These are phyloP conservation scores for Calonectria naviculata DNA, from an alignment of 2,329 filamentous ascomycete genomes.

Conservation along the genomic window DNA sequence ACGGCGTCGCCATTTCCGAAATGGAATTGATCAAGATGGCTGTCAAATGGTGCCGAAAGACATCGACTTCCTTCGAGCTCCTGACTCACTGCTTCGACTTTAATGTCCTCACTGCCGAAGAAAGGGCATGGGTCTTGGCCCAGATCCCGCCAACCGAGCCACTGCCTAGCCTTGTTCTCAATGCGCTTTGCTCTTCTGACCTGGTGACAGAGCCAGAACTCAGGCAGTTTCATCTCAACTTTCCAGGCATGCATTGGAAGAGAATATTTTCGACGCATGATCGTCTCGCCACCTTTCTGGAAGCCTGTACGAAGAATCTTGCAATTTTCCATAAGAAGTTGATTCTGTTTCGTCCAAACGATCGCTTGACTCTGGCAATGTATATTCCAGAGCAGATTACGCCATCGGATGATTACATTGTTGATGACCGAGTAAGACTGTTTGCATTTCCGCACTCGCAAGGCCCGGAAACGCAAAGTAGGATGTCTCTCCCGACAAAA, in stretches of 20 bases:
- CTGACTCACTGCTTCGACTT: constrained; percentile 46
- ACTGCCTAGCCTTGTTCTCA: constrained; percentile 45
- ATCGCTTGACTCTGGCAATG: not conserved
- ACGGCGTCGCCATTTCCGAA: constrained; percentile 49
- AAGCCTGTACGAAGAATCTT: constrained; percentile 41
- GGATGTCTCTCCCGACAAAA: not conserved
- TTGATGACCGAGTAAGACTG: not conserved
- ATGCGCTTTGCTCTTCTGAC: constrained; percentile 49
- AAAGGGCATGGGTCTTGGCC: constrained; percentile 50
- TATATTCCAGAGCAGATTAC: not conserved
- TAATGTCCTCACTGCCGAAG: constrained; percentile 40
- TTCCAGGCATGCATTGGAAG: constrained; percentile 51
- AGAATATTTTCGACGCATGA: constrained; percentile 48
- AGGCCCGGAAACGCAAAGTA: not conserved
- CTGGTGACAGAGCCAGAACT: constrained; percentile 46
- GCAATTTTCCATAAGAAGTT: constrained; percentile 53
- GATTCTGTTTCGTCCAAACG: constrained; percentile 43
- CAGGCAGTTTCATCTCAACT: constrained; percentile 44
- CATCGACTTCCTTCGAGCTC: constrained; percentile 36
- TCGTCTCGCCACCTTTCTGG: constrained; percentile 49
- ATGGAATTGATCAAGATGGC: constrained; percentile 49
- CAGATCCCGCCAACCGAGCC: constrained; percentile 43
- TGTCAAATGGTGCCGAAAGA: constrained; percentile 47
- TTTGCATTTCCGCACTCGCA: not conserved
- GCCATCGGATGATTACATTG: not conserved